A percentile compares a stretch with the other conserved stretches of the same genome.
Conservation (phyloP, 2,329 filamentous ascomycete species). For the Aspergillus ibericus region DNA sequence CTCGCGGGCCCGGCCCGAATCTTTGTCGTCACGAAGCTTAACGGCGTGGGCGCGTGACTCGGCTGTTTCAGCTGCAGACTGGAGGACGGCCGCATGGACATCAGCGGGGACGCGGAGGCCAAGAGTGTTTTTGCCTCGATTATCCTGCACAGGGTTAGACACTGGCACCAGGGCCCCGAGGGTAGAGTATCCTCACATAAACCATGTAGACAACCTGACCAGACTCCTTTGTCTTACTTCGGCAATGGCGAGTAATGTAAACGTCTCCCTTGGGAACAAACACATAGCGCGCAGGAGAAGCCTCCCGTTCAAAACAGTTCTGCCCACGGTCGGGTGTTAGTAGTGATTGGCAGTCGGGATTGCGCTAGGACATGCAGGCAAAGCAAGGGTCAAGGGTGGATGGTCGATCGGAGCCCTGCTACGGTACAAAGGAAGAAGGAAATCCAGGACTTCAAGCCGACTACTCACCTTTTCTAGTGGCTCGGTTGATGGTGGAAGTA, state of each 20-base stretch:
- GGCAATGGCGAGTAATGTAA: conserved; percentile 47
- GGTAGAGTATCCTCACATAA: conserved; percentile 31
- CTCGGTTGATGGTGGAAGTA: conserved; percentile 25
- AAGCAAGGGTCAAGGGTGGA: background rate
- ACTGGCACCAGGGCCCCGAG: background rate
- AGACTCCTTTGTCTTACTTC: conserved; percentile 36
- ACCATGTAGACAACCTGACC: conserved; percentile 36
- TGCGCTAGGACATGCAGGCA: conserved; percentile 9
- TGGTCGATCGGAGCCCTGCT: background rate
- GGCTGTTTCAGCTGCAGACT: conserved; percentile 42
- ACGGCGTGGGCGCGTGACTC: conserved; percentile 42
- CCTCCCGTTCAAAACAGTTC: conserved; percentile 33
- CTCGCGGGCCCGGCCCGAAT: conserved; percentile 24
- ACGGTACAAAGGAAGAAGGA: background rate
- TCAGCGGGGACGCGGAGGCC: conserved; percentile 47
- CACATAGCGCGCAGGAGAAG: conserved; percentile 34
- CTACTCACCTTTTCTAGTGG: conserved; percentile 29
- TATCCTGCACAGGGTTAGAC: conserved; percentile 24
- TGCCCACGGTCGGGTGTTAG: conserved; percentile 17
- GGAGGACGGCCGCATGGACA: conserved; percentile 41
- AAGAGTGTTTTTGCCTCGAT: conserved; percentile 31
- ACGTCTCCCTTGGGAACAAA: conserved; percentile 46
- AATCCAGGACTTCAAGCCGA: background rate
- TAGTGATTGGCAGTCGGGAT: background rate
- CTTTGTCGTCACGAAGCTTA: conserved; percentile 36